phyloP scores from a whole-genome alignment of 805 yeast genomes.

The Cephaloascus albidus region DNA sequence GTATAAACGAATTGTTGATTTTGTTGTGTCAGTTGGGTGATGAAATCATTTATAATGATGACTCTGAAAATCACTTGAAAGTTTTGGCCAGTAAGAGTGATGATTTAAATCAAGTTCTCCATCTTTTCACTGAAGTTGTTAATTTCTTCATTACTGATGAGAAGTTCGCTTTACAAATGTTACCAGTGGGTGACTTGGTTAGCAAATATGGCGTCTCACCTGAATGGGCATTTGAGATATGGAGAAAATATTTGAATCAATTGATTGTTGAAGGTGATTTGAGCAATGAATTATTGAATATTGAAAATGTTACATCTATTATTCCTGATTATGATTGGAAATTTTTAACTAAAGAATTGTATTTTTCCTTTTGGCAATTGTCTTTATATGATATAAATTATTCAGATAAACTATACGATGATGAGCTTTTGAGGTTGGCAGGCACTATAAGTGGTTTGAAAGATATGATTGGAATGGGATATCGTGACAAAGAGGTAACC shows the following conservation, averaged over 20 bases:
- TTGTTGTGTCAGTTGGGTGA: conserved; percentile 43
- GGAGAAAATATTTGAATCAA: conserved; percentile 45
- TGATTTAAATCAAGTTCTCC: conserved; percentile 58
- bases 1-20: conserved; percentile 56
- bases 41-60: conserved; percentile 22
- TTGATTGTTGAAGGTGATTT: conserved; percentile 1
- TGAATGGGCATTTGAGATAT: conserved; percentile 67
- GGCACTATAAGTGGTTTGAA: conserved; percentile 22
- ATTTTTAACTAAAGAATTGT: conserved; percentile 31
- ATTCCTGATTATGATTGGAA: conserved; percentile 11
- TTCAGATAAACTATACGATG: conserved; percentile 38
- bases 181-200: conserved; percentile 30
- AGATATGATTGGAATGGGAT: conserved; percentile 20
- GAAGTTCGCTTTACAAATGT: conserved; percentile 22
- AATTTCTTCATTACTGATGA: conserved; percentile 35
- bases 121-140: conserved; percentile 52
- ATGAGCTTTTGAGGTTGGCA: conserved; percentile 30
- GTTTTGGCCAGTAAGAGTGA: conserved; percentile 65
- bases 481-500: conserved; percentile 15
- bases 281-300: not conserved
- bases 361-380: conserved; percentile 62
- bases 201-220: conserved; percentile 35
- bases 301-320: conserved; percentile 1
- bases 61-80: conserved; percentile 45
- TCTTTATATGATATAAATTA: conserved; percentile 63